Evolutionary conservation across 164 flowering plant genomes (phyloP).

Genomic region (Umbilicus rupestris): DNA sequence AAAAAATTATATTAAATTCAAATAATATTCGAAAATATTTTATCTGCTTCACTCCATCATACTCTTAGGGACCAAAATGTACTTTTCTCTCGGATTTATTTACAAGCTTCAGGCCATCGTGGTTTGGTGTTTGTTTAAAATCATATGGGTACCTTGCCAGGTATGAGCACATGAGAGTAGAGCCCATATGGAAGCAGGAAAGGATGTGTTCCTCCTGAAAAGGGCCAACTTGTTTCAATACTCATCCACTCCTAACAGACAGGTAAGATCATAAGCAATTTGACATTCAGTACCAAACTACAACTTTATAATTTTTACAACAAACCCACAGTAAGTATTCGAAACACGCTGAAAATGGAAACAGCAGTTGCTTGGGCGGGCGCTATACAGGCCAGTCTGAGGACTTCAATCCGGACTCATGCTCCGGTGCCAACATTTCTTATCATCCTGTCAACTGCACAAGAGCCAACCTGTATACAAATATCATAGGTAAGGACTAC

Average conservation of each 20-base stretch:
- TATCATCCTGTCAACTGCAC: conserved; percentile 6
- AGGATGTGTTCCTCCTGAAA: no score
- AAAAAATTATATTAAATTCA: no score
- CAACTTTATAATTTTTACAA: neutral
- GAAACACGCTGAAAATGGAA: neutral
- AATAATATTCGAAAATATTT: no score
- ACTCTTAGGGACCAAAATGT: no score
- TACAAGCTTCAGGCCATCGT: no score
- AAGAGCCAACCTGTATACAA: conserved; percentile 20
- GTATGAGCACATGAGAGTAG: no score
- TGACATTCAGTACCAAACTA: no score
- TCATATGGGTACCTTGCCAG: neutral
- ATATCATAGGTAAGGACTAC: conserved; percentile 16
- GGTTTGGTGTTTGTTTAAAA: neutral
- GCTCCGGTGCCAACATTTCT: neutral
- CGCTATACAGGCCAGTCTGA: neutral
- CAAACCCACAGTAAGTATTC: neutral
- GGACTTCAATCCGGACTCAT: neutral
- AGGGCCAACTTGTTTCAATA: no score
- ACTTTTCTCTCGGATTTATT: no score
- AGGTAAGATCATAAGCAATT: no score
- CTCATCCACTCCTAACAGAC: no score
- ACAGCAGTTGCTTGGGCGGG: neutral
- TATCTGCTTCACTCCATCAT: neutral
- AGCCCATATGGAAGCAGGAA: no score